Evolutionary conservation across 495 filamentous ascomycete genomes (phyloP), one percentile per base, ranked within the genome.

Genomic region (Sordaria brevicollis): DNA sequence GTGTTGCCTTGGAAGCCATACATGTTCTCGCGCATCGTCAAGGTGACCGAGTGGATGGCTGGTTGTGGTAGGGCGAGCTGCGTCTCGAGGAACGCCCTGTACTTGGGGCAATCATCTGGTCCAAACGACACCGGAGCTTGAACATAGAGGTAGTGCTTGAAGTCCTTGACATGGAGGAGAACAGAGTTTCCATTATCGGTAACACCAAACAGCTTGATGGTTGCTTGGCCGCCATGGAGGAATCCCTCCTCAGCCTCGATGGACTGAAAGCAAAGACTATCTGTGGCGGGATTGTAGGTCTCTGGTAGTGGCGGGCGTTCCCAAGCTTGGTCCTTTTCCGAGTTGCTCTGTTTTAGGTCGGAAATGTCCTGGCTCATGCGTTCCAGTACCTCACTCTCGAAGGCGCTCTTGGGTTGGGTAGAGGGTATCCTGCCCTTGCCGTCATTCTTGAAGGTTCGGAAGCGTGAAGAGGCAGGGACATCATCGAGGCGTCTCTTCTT

Each of bases 261-360:
- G 76, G 96, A 92, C 79, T 98, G 95, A 79, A 98, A 98, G 75
- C 86, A 88, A 11, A 99, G 84, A 70, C 81, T 91, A 54, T 95
- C 87, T 62, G 79, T 90, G 35, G 82, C 73, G n/a, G 89, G 86
- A 71, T 94, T 82, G 77, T 94, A 97, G 10, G 70, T 71, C 65
- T 86, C 83, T 5, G 86, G 87, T 6, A 98, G 79, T 10, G 84
- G 81, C 11, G 96, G 96, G 34, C 95, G 87, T 19, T 89, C 87
- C 95, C 95, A 99, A 73, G 93, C 88, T 80, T 99, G 95, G 78
- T 98, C 95, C 78, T 90, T 94, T 76, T 98, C 96, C 3, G 92
- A 84, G 76, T 95, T 97, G 76, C 83, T 90, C 74, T 91, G 81
- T 81, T 93, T 97, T 74, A 97, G 84, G 3, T 88, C 92, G 15